Evolutionary conservation across 2,329 filamentous ascomycete genomes (phyloP).

Genomic region (Fusarium anthophilum): DNA sequence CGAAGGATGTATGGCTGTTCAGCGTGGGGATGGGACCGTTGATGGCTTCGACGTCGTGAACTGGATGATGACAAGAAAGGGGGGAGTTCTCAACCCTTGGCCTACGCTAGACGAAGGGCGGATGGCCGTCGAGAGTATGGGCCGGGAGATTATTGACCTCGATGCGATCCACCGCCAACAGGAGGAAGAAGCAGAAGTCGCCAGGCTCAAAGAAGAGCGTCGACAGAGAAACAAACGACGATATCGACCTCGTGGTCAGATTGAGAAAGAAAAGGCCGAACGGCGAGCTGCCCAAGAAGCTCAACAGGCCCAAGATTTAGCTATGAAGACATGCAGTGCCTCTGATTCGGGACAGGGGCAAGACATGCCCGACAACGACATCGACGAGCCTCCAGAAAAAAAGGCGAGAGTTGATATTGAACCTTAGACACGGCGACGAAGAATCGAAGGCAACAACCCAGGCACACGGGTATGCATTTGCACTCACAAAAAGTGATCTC

Average conservation of each 20-base stretch:
- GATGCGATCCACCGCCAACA: slow-evolving; percentile 19
- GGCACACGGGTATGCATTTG: neutral
- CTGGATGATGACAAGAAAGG: slow-evolving; percentile 36
- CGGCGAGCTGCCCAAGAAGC: slow-evolving; percentile 13
- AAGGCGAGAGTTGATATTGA: neutral
- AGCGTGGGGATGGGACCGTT: slow-evolving; percentile 24
- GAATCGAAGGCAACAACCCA: neutral
- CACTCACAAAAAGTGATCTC: neutral
- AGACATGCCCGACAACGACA: neutral
- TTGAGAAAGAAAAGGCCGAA: slow-evolving; percentile 29
- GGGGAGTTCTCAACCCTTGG: slow-evolving; percentile 30
- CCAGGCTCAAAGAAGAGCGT: slow-evolving; percentile 28
- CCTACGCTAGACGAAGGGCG: slow-evolving; percentile 28
- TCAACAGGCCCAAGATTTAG: neutral
- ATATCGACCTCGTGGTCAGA: slow-evolving; percentile 34
- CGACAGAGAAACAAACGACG: slow-evolving; percentile 37
- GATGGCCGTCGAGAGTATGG: slow-evolving; percentile 29
- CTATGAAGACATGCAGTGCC: neutral
- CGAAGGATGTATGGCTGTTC: slow-evolving; percentile 22
- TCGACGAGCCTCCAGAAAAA: neutral
- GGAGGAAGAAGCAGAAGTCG: slow-evolving; percentile 23
- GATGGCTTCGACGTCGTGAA: slow-evolving; percentile 29
- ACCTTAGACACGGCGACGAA: neutral
- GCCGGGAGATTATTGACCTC: slow-evolving; percentile 28
- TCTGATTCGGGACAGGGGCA: neutral